phyloP scores from a whole-genome alignment of 2,329 filamentous ascomycete species.

The Apiospora pterosperma region DNA sequence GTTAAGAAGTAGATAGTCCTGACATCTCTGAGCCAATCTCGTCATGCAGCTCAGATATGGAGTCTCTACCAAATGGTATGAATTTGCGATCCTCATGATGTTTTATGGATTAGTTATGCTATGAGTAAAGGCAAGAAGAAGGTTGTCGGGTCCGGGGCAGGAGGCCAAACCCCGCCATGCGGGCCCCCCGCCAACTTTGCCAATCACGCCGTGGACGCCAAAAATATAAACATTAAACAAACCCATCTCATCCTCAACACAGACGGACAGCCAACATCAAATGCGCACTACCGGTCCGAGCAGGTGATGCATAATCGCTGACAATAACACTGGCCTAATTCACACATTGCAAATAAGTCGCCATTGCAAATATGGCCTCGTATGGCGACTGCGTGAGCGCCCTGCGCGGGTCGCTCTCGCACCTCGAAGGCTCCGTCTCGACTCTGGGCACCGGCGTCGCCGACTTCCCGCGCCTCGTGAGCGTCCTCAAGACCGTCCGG shows the following conservation, averaged over 20 bases:
- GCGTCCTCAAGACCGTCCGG: slow-evolving; percentile 55
- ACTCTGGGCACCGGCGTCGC: slow-evolving; percentile 54
- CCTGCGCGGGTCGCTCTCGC: slow-evolving; percentile 56
- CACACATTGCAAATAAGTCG: background rate
- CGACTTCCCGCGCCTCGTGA: slow-evolving; percentile 54
- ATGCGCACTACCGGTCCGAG: background rate
- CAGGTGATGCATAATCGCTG: background rate
- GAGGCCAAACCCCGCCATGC: background rate
- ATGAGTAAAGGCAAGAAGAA: background rate
- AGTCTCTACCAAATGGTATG: too few relatives aligned
- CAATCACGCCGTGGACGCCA: background rate
- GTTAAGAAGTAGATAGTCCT: too few relatives aligned
- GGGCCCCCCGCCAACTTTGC: background rate
- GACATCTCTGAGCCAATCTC: background rate
- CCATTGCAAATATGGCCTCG: too few relatives aligned
- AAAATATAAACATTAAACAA: background rate
- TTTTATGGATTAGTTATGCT: background rate
- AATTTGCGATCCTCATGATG: background rate
- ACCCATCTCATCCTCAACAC: background rate
- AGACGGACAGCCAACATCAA: too few relatives aligned
- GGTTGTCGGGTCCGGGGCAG: background rate
- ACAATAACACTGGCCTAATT: too few relatives aligned
- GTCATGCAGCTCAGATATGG: background rate
- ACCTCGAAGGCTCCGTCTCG: slow-evolving; percentile 57
- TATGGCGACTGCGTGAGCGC: slow-evolving; percentile 59